Conservation (phyloP, 1,284 basidiomycete genomes). For the Cutaneotrichosporon sp. region DNA sequence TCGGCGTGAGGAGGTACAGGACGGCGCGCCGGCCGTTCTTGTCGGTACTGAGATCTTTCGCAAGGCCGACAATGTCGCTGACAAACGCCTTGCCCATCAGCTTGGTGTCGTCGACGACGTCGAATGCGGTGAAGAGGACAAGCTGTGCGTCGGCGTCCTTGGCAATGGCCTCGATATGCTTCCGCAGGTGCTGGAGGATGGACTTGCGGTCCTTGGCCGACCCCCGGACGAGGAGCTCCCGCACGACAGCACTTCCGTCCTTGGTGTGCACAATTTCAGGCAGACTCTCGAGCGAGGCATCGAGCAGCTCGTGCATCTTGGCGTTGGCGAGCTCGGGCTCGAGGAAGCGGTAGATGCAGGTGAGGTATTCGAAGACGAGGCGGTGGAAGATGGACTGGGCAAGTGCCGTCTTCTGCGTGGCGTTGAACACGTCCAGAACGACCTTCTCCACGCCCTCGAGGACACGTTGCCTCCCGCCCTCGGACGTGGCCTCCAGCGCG, state of each 20-base stretch:
- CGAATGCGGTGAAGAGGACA: constrained; percentile 78
- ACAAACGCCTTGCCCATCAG: constrained; percentile 72
- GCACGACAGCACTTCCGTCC: constrained; percentile 76
- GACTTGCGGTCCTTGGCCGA: constrained; percentile 84
- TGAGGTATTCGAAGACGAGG: constrained; percentile 52
- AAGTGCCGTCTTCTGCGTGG: constrained; percentile 78
- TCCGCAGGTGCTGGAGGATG: constrained; percentile 76
- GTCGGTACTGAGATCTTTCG: constrained; percentile 52
- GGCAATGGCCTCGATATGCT: constrained; percentile 78
- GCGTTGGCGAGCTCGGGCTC: constrained; percentile 38
- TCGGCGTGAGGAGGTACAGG: constrained; percentile 72
- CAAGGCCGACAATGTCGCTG: constrained; percentile 51
- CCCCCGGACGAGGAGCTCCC: constrained; percentile 73
- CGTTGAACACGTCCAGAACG: constrained; percentile 77
- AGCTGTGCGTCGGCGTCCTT: constrained; percentile 79
- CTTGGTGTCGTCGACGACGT: constrained; percentile 84
- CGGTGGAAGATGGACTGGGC: constrained; percentile 80
- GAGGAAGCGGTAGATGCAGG: constrained; percentile 44
- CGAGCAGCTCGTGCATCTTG: constrained; percentile 48
- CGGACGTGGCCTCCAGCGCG: constrained; percentile 60
- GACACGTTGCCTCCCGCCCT: constrained; percentile 62
- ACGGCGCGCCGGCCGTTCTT: constrained; percentile 63
- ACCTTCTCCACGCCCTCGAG: constrained; percentile 66
- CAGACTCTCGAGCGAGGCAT: constrained; percentile 65
- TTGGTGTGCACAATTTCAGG: constrained; percentile 89